Percentiles rank a stretch among this genome's conserved stretches.
phyloP scores from a whole-genome alignment of 1,284 basidiomycete species.

The Lentinula novae-zelandiae region DNA sequence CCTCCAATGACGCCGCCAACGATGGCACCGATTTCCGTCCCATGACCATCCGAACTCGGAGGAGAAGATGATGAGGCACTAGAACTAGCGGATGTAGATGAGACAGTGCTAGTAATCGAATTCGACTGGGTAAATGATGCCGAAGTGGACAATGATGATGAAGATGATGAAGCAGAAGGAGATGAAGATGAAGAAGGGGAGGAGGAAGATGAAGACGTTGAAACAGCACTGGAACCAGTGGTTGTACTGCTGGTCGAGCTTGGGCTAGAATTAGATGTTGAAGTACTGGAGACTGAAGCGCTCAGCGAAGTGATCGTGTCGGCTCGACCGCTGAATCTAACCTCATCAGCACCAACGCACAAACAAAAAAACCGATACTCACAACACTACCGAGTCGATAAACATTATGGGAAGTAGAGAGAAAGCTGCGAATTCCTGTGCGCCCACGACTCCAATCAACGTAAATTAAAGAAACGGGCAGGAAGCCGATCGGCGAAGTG shows the following conservation, averaged over 20 bases:
- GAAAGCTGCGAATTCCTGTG: neutral
- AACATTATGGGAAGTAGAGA: neutral
- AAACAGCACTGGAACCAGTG: neutral
- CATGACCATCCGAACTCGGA: neutral
- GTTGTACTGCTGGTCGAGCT: neutral
- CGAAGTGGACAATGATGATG: neutral
- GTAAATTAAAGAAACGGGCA: neutral
- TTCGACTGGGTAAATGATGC: neutral
- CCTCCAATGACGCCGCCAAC: constrained; percentile 12
- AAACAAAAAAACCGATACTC: neutral
- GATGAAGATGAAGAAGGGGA: constrained; percentile 3
- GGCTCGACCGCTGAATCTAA: neutral
- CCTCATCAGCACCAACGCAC: neutral
- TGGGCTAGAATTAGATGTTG: neutral
- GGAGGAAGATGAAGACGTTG: constrained; percentile 3
- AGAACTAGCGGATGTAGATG: constrained; percentile 11
- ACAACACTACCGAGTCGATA: constrained; percentile 1
- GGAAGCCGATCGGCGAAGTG: neutral
- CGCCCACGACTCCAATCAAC: neutral
- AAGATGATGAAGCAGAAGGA: neutral
- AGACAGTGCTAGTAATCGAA: constrained; percentile 6
- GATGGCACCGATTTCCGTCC: constrained; percentile 9
- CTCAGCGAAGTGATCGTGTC: neutral
- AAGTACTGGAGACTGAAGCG: neutral
- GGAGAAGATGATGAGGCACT: constrained; percentile 9